Base-by-base conservation (phyloP, 2,329 filamentous ascomycete species). In the Alternaria sp. region DNA sequence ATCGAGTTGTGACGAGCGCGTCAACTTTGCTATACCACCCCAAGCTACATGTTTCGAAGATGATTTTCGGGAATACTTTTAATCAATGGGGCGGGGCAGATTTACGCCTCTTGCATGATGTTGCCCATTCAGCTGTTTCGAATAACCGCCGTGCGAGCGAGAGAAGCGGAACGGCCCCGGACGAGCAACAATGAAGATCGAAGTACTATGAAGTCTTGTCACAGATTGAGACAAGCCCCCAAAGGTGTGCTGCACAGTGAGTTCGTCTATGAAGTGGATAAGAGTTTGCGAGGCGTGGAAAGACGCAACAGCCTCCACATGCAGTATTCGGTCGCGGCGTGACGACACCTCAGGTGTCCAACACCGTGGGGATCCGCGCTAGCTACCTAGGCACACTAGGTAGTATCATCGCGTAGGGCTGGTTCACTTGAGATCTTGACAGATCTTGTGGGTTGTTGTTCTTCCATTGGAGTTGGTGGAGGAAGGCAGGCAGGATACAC, bases 371-470 rank as follows among this genome's bases (percentile, higher is more conserved):
- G 22, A 42, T 54, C 36, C 22, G 20, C 28, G 49, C 52, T 51
- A 49, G 32, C 30, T 80, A 14, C 9, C 36, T 51, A 76, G 77
- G 42, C 78, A 78, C 32, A 20, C 20, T 24, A 24, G 20, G 20
- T 16, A 41, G 12, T 24, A 41, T 28, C 32, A 49, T 22, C 32
- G 16, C 46, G 18, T n/a, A 36, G 14, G 32, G 30, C 20, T 20
- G 20, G 14, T 16, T 36, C 30, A 8, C 30, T 34, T 22, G 18
- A 36, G 30, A 11, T n/a, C 11, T 48, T 24, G 46, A 16, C 22
- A 9, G 46, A 48, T 41, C 11, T 1, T 14, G 38, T 41, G 14
- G 18, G 4, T 41, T 11, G 18, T 22, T 22, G 11, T 41, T 12
- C 5, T 41, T 2, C 8, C 38, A 22, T 41, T 22, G 18, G 22